These are phyloP conservation scores for Verbascum thapsus DNA, from an alignment of 257 asterid genomes.

Conservation along the genomic window DNA sequence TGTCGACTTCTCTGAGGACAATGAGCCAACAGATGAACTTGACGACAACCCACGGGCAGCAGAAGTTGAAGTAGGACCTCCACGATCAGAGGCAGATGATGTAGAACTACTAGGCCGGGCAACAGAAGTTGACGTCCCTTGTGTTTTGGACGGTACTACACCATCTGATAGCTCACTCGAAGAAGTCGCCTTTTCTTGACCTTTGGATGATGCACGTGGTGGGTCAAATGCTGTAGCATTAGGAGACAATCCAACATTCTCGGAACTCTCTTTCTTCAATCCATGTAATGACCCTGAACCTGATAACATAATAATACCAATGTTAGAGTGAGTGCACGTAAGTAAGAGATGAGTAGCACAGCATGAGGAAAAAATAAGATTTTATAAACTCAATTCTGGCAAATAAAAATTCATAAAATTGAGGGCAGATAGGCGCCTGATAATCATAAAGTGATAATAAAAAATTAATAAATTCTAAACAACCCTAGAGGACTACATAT, in stretches of 20 bases:
- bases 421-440: slow-evolving; percentile 15
- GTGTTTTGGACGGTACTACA: slow-evolving; percentile 50
- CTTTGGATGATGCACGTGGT: slow-evolving; percentile 49
- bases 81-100: slow-evolving; percentile 70
- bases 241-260: slow-evolving; percentile 55
- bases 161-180: slow-evolving; percentile 46
- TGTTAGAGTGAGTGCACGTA: slow-evolving; percentile 22
- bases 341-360: slow-evolving; percentile 16
- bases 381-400: slow-evolving; percentile 4
- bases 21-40: slow-evolving; percentile 81
- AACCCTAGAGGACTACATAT: slow-evolving; percentile 2
- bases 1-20: slow-evolving; percentile 85
- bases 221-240: slow-evolving; percentile 63
- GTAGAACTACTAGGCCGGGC: slow-evolving; percentile 63
- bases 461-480: neutral
- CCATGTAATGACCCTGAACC: slow-evolving; percentile 41
- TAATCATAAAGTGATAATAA: slow-evolving; percentile 3
- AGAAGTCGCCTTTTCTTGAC: slow-evolving; percentile 55
- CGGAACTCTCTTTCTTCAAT: slow-evolving; percentile 47
- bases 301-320: slow-evolving; percentile 33
- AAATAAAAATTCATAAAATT: slow-evolving; percentile 15
- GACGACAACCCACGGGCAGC: slow-evolving; percentile 75
- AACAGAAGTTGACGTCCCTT: slow-evolving; percentile 42
- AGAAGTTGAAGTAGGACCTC: slow-evolving; percentile 69
- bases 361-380: slow-evolving; percentile 7